These are phyloP conservation scores for Penicillium angulare DNA, from an alignment of 495 filamentous ascomycete species.

Conservation along the genomic window DNA sequence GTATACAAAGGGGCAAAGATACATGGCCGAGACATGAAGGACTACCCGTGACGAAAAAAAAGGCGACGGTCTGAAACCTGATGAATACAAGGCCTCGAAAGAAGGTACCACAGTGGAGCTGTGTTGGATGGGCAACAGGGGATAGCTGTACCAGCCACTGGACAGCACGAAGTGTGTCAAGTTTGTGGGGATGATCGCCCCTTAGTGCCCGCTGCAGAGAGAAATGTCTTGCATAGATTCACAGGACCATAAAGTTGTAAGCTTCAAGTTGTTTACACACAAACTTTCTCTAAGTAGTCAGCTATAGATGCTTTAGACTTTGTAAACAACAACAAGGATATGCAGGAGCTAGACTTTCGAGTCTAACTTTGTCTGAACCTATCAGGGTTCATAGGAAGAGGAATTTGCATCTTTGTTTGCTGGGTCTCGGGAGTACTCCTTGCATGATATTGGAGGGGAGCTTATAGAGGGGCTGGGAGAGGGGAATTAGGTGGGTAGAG, in stretches of 20 bases:
- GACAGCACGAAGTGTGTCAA: background rate
- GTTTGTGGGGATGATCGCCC: background rate
- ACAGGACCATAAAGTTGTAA: background rate
- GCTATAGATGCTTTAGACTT: no score
- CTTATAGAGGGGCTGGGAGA: background rate
- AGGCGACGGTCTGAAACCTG: slow-evolving; percentile 5
- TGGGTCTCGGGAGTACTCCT: slow-evolving; percentile 14
- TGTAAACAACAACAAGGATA: background rate
- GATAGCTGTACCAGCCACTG: slow-evolving; percentile 8
- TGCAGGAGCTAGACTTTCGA: slow-evolving; percentile 4
- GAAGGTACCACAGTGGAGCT: slow-evolving; percentile 13
- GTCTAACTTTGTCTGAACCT: slow-evolving; percentile 8
- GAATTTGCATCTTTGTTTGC: slow-evolving; percentile 6
- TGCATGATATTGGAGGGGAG: slow-evolving; percentile 18
- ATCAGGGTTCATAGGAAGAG: slow-evolving; percentile 3
- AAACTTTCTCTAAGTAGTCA: no score
- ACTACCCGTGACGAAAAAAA: background rate
- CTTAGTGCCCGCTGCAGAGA: background rate
- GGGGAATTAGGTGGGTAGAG: background rate
- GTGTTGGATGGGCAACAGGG: slow-evolving; percentile 20
- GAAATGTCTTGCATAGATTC: slow-evolving; percentile 1
- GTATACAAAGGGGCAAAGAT: background rate
- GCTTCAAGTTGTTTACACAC: no score
- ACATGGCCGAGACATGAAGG: background rate
- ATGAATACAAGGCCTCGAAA: background rate